A percentile compares a stretch with the other conserved stretches of the same genome.
Evolutionary conservation across 176 grass and related monocot genomes (phyloP).

Genomic region (Raddia distichophylla): DNA sequence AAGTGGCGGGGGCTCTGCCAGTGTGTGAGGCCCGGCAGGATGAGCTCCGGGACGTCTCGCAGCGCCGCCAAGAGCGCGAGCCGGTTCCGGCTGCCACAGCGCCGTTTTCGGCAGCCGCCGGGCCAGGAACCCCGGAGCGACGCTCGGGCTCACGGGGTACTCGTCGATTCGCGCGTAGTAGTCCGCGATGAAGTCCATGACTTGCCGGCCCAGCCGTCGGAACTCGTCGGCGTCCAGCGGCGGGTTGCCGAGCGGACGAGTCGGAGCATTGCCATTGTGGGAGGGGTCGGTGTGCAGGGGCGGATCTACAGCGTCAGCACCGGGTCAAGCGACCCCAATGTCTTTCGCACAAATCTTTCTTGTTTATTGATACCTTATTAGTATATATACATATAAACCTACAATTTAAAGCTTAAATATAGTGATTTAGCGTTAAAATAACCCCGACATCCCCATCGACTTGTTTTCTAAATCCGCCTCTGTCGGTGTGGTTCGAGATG

Average conservation of each 20-base stretch:
- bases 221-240: constrained; percentile 48
- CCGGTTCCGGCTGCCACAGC: constrained; percentile 13
- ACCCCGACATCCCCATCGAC: too few relatives aligned
- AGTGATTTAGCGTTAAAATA: too few relatives aligned
- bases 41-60: constrained; percentile 14
- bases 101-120: neutral
- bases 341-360: too few relatives aligned
- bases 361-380: too few relatives aligned
- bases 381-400: too few relatives aligned
- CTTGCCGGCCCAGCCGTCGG: constrained; percentile 30
- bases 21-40: constrained; percentile 46
- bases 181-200: constrained; percentile 64
- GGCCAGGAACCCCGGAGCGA: too few relatives aligned
- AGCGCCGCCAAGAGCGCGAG: constrained; percentile 31
- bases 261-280: neutral
- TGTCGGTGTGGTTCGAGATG: neutral
- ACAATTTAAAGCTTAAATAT: too few relatives aligned
- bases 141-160: constrained; percentile 44
- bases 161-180: constrained; percentile 49
- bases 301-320: too few relatives aligned
- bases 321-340: too few relatives aligned
- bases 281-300: too few relatives aligned
- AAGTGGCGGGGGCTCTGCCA: constrained; percentile 52
- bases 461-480: too few relatives aligned
- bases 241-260: neutral